These are phyloP conservation scores for Coniochaeta ligniaria DNA, from an alignment of 2,329 filamentous ascomycete species.

Conservation along the genomic window DNA sequence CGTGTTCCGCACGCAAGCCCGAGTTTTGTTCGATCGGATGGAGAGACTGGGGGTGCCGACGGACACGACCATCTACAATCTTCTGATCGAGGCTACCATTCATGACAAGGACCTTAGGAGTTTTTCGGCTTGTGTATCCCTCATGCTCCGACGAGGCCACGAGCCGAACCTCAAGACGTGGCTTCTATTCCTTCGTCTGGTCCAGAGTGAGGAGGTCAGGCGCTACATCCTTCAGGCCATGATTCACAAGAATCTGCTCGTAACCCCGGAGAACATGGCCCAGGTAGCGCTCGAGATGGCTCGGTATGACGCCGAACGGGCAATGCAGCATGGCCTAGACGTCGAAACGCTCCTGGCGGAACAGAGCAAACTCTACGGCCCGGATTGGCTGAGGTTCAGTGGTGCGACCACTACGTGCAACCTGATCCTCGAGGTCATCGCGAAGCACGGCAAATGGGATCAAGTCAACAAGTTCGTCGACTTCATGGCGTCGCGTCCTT, in stretches of 20 bases:
- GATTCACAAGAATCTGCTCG: slow-evolving; percentile 35
- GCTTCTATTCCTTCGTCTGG: slow-evolving; percentile 40
- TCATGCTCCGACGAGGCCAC: slow-evolving; percentile 32
- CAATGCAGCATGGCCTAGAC: slow-evolving; percentile 26
- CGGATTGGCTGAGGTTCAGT: slow-evolving; percentile 31
- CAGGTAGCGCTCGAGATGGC: slow-evolving; percentile 35
- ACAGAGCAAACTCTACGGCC: slow-evolving; percentile 35
- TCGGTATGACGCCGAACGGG: slow-evolving; percentile 32
- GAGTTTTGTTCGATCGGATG: slow-evolving; percentile 27
- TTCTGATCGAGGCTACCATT: slow-evolving; percentile 34
- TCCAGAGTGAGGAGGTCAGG: slow-evolving; percentile 51
- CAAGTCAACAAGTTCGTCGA: slow-evolving; percentile 23
- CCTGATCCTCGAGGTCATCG: slow-evolving; percentile 33
- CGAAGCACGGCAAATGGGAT: slow-evolving; percentile 26
- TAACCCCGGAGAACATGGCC: slow-evolving; percentile 24
- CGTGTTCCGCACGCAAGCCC: slow-evolving; percentile 15
- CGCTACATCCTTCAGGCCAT: slow-evolving; percentile 39
- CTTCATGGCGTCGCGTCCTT: slow-evolving; percentile 12
- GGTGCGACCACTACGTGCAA: slow-evolving; percentile 21
- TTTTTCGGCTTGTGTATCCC: slow-evolving; percentile 31
- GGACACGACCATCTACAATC: slow-evolving; percentile 40
- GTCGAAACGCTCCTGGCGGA: slow-evolving; percentile 29
- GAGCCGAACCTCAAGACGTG: slow-evolving; percentile 38
- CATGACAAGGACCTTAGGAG: slow-evolving; percentile 30
- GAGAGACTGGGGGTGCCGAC: slow-evolving; percentile 29